Conservation (phyloP, 2,329 filamentous ascomycete genomes). For the Cordyceps fumosorosea region DNA sequence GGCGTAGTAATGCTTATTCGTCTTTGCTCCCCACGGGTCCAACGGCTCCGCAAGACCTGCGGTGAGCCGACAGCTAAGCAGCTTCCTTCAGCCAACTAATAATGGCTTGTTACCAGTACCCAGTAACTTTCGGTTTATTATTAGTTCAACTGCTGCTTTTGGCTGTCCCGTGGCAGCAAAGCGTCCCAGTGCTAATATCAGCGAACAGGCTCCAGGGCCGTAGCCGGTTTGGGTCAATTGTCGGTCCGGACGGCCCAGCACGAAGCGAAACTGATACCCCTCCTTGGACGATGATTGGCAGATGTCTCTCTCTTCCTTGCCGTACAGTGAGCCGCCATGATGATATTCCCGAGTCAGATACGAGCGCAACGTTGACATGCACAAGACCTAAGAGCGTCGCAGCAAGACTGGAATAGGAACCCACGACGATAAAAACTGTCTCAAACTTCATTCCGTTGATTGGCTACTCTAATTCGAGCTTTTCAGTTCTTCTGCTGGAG, state of each 20-base stretch:
- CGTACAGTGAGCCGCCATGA: not conserved
- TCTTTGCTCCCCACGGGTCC: not conserved
- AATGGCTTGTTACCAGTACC: not conserved
- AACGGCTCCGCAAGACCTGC: slow-evolving; percentile 8
- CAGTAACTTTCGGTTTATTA: not conserved
- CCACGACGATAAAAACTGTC: too few species aligned
- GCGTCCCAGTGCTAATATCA: not conserved
- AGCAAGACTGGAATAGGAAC: not conserved
- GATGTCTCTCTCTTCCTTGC: not conserved
- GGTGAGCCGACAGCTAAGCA: not conserved
- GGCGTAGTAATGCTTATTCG: not conserved
- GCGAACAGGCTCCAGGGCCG: not conserved
- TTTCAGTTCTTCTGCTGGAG: not conserved
- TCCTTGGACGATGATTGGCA: not conserved
- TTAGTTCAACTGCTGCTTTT: not conserved
- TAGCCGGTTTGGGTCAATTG: not conserved
- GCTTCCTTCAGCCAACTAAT: not conserved
- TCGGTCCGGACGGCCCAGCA: not conserved
- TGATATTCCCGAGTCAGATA: not conserved
- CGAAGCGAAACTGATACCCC: not conserved
- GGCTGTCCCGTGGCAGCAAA: not conserved
- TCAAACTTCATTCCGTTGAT: not conserved
- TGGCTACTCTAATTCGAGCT: not conserved
- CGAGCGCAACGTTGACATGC: not conserved
- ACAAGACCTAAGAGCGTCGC: not conserved